A percentile compares a stretch with the other conserved stretches of the same genome.
Evolutionary conservation across 179 eudicot genomes (phyloP).

Genomic region (Beta corolliflora): DNA sequence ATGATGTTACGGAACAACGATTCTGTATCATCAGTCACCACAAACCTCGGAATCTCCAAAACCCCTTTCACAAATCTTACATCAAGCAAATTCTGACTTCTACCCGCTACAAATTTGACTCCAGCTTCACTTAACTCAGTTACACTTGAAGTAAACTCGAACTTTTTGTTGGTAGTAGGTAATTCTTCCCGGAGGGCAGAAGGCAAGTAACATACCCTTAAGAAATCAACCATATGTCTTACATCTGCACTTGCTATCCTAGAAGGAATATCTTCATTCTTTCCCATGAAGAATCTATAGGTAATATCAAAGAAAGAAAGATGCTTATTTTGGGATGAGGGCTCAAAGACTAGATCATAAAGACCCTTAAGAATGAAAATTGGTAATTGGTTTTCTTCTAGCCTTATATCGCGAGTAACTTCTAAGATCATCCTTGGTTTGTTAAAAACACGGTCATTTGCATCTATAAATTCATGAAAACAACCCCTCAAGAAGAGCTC

Average conservation of each 20-base stretch:
- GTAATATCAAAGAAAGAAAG: conserved; percentile 22
- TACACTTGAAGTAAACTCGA: conserved; percentile 27
- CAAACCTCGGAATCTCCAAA: conserved; percentile 33
- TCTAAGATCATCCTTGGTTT: conserved; percentile 36
- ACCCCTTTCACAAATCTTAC: conserved; percentile 22
- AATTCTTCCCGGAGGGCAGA: neutral
- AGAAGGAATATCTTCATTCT: neutral
- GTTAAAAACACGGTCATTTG: conserved; percentile 31
- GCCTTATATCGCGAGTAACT: conserved; percentile 32
- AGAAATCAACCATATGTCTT: conserved; percentile 36
- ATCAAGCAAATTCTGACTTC: conserved; percentile 19
- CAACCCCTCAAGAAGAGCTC: conserved; percentile 31
- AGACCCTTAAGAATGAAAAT: conserved; percentile 29
- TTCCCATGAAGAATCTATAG: conserved; percentile 18
- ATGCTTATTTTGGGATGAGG: neutral
- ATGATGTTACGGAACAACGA: conserved; percentile 35
- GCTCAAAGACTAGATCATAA: conserved; percentile 9
- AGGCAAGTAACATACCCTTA: conserved; percentile 34
- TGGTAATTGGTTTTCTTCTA: conserved; percentile 44
- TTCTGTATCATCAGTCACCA: conserved; percentile 36
- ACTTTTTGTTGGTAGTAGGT: neutral
- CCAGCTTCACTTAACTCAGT: conserved; percentile 35
- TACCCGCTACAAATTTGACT: conserved; percentile 26
- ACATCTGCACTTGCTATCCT: conserved; percentile 10
- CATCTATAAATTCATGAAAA: neutral